A percentile compares a stretch with the other conserved stretches of the same genome.
Conservation (phyloP, 2,329 filamentous ascomycete genomes). For the Fusarium pilosicola region DNA sequence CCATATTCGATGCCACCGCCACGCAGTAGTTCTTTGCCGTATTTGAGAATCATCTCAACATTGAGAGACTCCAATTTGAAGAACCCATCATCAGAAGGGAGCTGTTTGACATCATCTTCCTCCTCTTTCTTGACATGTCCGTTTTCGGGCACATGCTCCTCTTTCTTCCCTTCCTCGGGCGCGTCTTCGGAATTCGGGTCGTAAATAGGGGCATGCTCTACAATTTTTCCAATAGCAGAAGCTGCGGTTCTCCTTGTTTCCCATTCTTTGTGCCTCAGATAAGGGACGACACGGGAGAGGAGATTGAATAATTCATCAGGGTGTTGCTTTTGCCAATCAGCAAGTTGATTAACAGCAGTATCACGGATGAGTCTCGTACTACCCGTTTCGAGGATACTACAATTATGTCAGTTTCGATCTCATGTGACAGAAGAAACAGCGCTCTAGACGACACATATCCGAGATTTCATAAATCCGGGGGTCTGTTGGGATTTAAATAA, state of each 20-base stretch:
- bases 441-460: not conserved
- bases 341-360: conserved; percentile 95
- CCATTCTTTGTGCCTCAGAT: conserved; percentile 94
- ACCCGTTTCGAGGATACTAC: conserved; percentile 92
- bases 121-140: conserved; percentile 70
- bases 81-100: conserved; percentile 65
- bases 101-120: conserved; percentile 60
- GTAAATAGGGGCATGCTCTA: conserved; percentile 86
- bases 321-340: conserved; percentile 97
- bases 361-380: conserved; percentile 96
- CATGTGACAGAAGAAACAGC: not conserved
- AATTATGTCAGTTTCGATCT: conserved; percentile 21
- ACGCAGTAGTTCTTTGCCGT: conserved; percentile 84
- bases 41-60: conserved; percentile 80
- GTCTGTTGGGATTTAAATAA: not conserved
- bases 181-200: conserved; percentile 86
- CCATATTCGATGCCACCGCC: conserved; percentile 89
- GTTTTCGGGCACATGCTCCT: conserved; percentile 48
- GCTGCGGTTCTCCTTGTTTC: conserved; percentile 94
- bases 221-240: conserved; percentile 93
- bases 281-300: conserved; percentile 92
- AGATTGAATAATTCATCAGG: conserved; percentile 98
- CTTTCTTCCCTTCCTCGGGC: conserved; percentile 53
- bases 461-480: not conserved
- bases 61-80: conserved; percentile 81